Evolutionary conservation across 2,329 filamentous ascomycete genomes (phyloP), one percentile per base, ranked within the genome.

Genomic region (Annulohypoxylon truncatum): DNA sequence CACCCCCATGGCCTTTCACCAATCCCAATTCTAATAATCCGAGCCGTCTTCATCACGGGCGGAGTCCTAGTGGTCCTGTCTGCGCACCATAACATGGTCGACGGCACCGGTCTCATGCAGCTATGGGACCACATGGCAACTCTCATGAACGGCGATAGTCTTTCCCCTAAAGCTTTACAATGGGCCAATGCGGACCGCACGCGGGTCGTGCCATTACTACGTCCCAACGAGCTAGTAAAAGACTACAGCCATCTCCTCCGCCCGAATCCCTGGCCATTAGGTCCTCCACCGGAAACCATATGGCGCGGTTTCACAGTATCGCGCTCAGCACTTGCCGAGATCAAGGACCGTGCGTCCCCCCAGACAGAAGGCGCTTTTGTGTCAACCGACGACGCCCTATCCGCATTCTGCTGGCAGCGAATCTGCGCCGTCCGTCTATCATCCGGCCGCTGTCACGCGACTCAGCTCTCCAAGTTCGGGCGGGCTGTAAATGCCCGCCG

Each of bases 391-490:
- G 78, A 79, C 56, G 73, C 73, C 13, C 60, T 79, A 4, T 73
- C 71, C 40, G 78, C 78, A 10, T 73, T 79, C 28, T 75, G 72
- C 66, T 79, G 77, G 77, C 68, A 78, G 67, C 67, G 73, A 12
- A 53, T 79, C 13, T 71, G 70, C 52, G 61, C 65, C 3, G 72
- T 73, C 12, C 51, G 51, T 22, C 22, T 55, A 13, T 28, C 51
- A 26, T 29, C 38, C 7, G 51, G 51, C 20, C 38, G 51, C 4
- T 26, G 38, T 13, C 12, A 44, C 4, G n/a, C 20, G 13, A 7
- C 33, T 3, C 33, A 38, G 10, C 15, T 20, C 13, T 55, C 51
- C 24, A 55, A 55, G 51, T 55, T 55, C 51, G 38, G 33, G 15
- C 51, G 51, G 8, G 51, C 51, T 6, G 24, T 55, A 24, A 40